Evolutionary conservation across 352 stramenopile species (phyloP).

Genomic region (Phytophthora palmivora): DNA sequence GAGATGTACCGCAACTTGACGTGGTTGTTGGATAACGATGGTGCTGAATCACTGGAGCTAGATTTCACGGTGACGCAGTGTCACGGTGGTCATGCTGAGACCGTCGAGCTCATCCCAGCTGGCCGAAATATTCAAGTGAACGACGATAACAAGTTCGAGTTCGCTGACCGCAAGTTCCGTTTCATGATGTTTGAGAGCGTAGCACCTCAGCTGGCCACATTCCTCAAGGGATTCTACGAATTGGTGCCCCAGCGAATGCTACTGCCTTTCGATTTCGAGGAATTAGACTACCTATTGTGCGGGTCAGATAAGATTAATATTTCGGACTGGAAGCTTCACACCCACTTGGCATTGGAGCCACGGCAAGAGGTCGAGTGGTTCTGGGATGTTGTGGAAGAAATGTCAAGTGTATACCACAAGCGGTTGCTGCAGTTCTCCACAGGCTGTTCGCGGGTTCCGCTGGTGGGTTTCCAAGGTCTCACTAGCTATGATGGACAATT

Average conservation of each 20-base stretch:
- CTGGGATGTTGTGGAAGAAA: conserved; percentile 88
- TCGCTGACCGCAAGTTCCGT: conserved; percentile 93
- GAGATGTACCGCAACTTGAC: conserved; percentile 65
- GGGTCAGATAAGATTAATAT: conserved; percentile 94
- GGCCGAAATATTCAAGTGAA: conserved; percentile 89
- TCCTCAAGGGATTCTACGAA: conserved; percentile 97
- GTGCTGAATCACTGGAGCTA: conserved; percentile 51
- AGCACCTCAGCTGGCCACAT: conserved; percentile 81
- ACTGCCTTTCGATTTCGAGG: conserved; percentile 96
- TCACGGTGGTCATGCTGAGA: conserved; percentile 21
- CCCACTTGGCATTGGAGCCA: conserved; percentile 41
- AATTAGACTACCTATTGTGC: conserved; percentile 96
- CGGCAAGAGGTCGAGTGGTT: conserved; percentile 44
- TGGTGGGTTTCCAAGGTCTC: no score
- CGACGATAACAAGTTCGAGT: conserved; percentile 96
- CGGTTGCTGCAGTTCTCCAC: conserved; percentile 85
- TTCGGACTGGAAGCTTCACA: conserved; percentile 92
- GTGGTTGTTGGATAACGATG: conserved; percentile 71
- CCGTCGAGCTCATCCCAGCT: conserved; percentile 63
- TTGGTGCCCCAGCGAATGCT: conserved; percentile 94
- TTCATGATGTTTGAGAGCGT: conserved; percentile 96
- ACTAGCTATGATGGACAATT: conserved; percentile 79
- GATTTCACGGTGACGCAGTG: conserved; percentile 67
- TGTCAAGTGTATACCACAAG: conserved; percentile 65
- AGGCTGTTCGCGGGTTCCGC: no score